Conservation (phyloP, 2,329 filamentous ascomycete species). For the Metarhizium sp. region DNA sequence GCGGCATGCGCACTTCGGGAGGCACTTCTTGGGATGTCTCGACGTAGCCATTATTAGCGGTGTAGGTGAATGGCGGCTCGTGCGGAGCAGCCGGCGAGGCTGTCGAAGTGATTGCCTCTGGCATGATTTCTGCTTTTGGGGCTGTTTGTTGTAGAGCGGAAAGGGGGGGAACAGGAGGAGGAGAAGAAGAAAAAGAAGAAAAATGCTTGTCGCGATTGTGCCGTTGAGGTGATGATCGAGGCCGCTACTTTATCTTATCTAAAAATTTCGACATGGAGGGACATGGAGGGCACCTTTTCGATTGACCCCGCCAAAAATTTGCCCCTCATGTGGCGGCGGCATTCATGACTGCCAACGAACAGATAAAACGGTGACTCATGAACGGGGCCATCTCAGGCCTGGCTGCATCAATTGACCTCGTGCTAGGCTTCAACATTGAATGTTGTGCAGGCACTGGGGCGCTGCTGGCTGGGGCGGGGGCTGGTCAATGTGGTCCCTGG, state of each 20-base stretch:
- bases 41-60: constrained; percentile 32
- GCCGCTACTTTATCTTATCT: constrained; percentile 5
- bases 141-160: background rate
- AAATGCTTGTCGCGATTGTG: background rate
- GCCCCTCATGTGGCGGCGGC: background rate
- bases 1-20: constrained; percentile 20
- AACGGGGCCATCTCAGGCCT: background rate
- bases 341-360: too few relatives aligned
- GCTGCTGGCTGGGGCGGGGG: too few relatives aligned
- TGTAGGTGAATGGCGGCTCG: constrained; percentile 35
- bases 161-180: background rate
- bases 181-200: background rate
- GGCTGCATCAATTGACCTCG: background rate
- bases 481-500: too few relatives aligned
- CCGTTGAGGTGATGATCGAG: background rate
- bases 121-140: constrained; percentile 4
- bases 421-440: too few relatives aligned
- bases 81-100: constrained; percentile 32
- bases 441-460: too few relatives aligned
- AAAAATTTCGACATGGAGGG: background rate
- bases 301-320: background rate
- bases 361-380: background rate
- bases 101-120: constrained; percentile 11
- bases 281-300: background rate
- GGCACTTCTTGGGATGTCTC: constrained; percentile 26